phyloP scores from a whole-genome alignment of 2,329 filamentous ascomycete genomes.

The Zasmidium cellare region DNA sequence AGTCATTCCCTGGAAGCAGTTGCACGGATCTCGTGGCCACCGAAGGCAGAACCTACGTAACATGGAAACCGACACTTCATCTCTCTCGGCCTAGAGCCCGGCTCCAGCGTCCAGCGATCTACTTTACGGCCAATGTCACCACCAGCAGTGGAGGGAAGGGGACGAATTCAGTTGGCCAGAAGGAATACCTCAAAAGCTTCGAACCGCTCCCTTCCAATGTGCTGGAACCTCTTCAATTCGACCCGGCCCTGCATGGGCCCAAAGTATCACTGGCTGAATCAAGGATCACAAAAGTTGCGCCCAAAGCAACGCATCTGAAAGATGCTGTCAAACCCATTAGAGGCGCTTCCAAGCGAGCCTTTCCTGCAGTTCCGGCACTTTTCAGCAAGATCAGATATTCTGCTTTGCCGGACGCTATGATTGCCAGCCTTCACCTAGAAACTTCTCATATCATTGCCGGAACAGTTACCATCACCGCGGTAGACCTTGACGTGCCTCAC shows the following conservation, averaged over 20 bases:
- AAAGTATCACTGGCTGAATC: conserved; percentile 70
- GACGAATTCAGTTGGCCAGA: conserved; percentile 51
- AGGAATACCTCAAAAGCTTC: conserved; percentile 69
- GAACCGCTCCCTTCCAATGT: conserved; percentile 71
- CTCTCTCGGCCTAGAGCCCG: conserved; percentile 53
- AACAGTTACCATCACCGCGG: conserved; percentile 58
- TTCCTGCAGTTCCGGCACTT: conserved; percentile 67
- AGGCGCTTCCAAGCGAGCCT: conserved; percentile 61
- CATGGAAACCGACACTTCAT: conserved; percentile 31
- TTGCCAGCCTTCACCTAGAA: conserved; percentile 33
- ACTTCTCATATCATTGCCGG: conserved; percentile 28
- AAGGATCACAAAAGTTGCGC: conserved; percentile 72
- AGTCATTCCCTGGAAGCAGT: conserved; percentile 9
- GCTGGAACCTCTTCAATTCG: conserved; percentile 70
- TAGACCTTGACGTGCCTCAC: conserved; percentile 59
- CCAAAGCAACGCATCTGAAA: conserved; percentile 60
- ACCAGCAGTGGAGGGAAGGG: conserved; percentile 29
- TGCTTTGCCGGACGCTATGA: conserved; percentile 48
- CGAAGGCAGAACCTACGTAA: conserved; percentile 25
- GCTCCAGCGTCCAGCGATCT: conserved; percentile 64
- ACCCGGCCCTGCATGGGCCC: conserved; percentile 49
- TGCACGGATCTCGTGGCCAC: conserved; percentile 21
- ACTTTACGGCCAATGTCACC: conserved; percentile 52
- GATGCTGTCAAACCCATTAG: conserved; percentile 65
- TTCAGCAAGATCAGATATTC: conserved; percentile 74